Percentiles rank a stretch among this genome's conserved stretches.
phyloP scores from a whole-genome alignment of 2,329 filamentous ascomycete species.

The Aspergillus transmontanensis region DNA sequence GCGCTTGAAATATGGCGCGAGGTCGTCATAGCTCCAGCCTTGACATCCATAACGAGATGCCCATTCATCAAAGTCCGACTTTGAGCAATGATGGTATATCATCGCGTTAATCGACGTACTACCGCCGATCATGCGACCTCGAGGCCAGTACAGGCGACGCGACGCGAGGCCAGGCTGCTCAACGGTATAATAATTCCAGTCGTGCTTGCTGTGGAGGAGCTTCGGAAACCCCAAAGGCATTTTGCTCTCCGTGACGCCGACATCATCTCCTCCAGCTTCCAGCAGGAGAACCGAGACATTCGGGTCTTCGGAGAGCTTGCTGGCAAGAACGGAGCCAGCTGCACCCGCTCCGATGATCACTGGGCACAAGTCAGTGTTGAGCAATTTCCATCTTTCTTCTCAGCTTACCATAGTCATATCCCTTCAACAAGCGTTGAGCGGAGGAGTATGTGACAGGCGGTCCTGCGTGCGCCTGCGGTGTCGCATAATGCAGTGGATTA shows the following conservation, averaged over 20 bases:
- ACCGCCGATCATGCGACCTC: slow-evolving; percentile 21
- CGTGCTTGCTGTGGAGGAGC: slow-evolving; percentile 19
- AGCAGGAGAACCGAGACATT: slow-evolving; percentile 21
- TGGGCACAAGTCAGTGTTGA: neutral
- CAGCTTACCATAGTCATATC: slow-evolving; percentile 21
- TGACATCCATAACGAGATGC: slow-evolving; percentile 14
- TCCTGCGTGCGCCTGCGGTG: slow-evolving; percentile 12
- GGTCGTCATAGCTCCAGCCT: slow-evolving; percentile 46
- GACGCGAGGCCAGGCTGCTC: slow-evolving; percentile 18
- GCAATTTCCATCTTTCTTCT: neutral
- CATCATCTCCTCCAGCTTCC: slow-evolving; percentile 22
- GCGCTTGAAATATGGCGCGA: slow-evolving; percentile 50
- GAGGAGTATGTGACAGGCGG: slow-evolving; percentile 15
- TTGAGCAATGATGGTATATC: slow-evolving; percentile 24
- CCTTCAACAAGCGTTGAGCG: slow-evolving; percentile 13
- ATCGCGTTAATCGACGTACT: slow-evolving; percentile 21
- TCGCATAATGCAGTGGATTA: slow-evolving; percentile 20
- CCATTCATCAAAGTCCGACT: slow-evolving; percentile 23
- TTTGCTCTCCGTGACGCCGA: slow-evolving; percentile 16
- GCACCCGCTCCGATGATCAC: slow-evolving; percentile 24
- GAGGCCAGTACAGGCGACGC: slow-evolving; percentile 22
- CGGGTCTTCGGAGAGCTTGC: slow-evolving; percentile 23
- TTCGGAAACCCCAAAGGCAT: slow-evolving; percentile 18
- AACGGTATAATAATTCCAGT: slow-evolving; percentile 23
- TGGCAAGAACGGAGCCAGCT: slow-evolving; percentile 23